Evolutionary conservation across 2,329 filamentous ascomycete species (phyloP), one percentile per base, ranked within the genome.

Genomic region (Cytospora mali): DNA sequence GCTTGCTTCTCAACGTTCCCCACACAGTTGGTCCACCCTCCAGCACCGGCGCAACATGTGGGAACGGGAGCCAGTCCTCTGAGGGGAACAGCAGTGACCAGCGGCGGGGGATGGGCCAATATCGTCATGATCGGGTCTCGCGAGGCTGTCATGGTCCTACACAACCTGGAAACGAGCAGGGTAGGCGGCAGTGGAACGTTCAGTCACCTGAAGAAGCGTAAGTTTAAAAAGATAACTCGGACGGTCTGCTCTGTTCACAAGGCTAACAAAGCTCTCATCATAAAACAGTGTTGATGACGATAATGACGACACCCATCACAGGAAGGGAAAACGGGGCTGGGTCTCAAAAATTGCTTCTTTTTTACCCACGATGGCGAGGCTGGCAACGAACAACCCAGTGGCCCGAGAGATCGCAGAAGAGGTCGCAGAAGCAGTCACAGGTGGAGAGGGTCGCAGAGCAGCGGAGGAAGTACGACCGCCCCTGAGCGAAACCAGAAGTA

Each of bases 41-140:
- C 27, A 58, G 55, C 55, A 56, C 61, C 29, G 48, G 51, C 33
- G 55, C 61, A 16, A 58, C 61, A 23, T 66, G 28, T 64, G 65
- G 65, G 55, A 55, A 23, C 31, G 55, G 46, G 54, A 68, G 29
- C 62, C 65, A 54, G 27, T n/a, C 50, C 6, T 60, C 57, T 23
- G 42, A 46, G 39, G 46, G n/a, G 16, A 39, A 46, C 6, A 35
- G 50, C 5, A 48, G 3, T 42, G 39, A 53, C 35, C 50, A 10
- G 18, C 50, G n/a, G 9, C 57, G 21, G 16, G 48, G 35, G 9
- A 54, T 33, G 27, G 27, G 14, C 21, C 14, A 14, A 1, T 27
- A 23, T 35, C 42, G 18, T 23, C 42, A 31, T 3, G 23, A 52
- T 16, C 14, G 28, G 27, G 21, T 6, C 21, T 28, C 14, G 35